Evolutionary conservation across 768 basidiomycete species (phyloP), one percentile per base, ranked within the genome.

Genomic region (Suillus bovinus): DNA sequence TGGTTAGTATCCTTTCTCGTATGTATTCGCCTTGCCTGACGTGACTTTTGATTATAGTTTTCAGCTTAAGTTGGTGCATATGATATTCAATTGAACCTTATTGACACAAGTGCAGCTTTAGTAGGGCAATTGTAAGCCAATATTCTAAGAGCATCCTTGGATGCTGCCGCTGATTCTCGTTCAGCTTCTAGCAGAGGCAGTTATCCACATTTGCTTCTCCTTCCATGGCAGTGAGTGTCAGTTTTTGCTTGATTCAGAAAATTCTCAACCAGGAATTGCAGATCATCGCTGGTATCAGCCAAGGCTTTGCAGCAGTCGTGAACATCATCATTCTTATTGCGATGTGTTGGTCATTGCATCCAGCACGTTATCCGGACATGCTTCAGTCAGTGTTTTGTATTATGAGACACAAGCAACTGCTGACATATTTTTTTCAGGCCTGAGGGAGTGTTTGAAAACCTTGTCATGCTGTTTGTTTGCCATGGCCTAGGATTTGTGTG

Each of bases 401-500:
- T 56, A 3, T 16, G 9, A 33, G 20, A 39, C 9, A 36, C 7
- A 27, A 9, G 17, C 59, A 31, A 61, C 10, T 13, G 47, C 53
- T 42, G 59, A 44, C 8, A 17, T 17, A 4, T 56, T n/a, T 2
- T 38, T n/a, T 34, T 4, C 52, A 75, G 74, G n/a, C 61, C 63
- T 0, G 2, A 33, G 1, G 63, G 66, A 5, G 24, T 65, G 34
- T 0, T 74, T 1, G 52, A 46, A 1, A 62, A n/a, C 2, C 11
- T 49, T 3, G 3, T 29, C 22, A 61, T 36, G 1, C 0, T 68
- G 3, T 31, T 68, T 4, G 58, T 72, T 8, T 52, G 62, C 53
- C 68, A 69, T 3, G 74, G 72, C 4, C 31, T 74, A 31, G 62
- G 59, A 27, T 69, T 69, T 24, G 58, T 67, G 73, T 74, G 33